Base-by-base conservation (phyloP, 768 basidiomycete genomes). In the Mycena olivaceomarginata region DNA sequence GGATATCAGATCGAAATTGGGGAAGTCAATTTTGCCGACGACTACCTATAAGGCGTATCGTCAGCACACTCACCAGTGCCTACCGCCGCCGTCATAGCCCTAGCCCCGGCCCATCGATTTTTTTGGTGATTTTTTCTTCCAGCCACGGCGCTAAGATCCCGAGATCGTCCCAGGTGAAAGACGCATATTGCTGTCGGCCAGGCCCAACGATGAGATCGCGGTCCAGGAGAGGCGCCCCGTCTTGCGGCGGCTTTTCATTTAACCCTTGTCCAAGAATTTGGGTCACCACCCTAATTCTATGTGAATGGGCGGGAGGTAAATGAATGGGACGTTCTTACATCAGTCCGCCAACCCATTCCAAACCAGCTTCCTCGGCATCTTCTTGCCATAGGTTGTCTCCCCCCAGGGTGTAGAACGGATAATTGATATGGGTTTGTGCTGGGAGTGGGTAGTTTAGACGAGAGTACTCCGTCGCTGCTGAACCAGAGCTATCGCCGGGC, bases 61-160 rank as follows among this genome's bases (percentile, higher is more conserved):
- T 9, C 64, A 22, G 22, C 64, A 18, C n/a, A 10, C 40, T 25
- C 43, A 8, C 48, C 16, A 51, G 16, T 18, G 48, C 13, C 48
- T 51, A 15, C 20, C 5, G 40, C 53, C 59, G 20, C 20, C 75
- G 41, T 86, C 81, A 89, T 69, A 91, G 89, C 45, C 95, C 95
- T 53, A 96, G 86, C n/a, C 95, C 94, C 66, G 91, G 89, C 1
- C 95, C 96, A 73, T 92, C 88, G 76, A 96, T 93, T 81, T 87
- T 90, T 81, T 88, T 92, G 41, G 92, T 90, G 72, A 95, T 89
- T 71, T 87, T 87, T 69, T 92, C 91, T 73, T 93, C 90, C 87
- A 96, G 90, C 96, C 96, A 96, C 4, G 95, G 96, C 51, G 95
- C 94, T 73, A 96, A 91, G 43, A 92, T 89, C 82, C 89, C 88